Percentiles rank a stretch among this genome's conserved stretches.
Evolutionary conservation across 768 basidiomycete genomes (phyloP).

Genomic region (Termitomyces sp.): DNA sequence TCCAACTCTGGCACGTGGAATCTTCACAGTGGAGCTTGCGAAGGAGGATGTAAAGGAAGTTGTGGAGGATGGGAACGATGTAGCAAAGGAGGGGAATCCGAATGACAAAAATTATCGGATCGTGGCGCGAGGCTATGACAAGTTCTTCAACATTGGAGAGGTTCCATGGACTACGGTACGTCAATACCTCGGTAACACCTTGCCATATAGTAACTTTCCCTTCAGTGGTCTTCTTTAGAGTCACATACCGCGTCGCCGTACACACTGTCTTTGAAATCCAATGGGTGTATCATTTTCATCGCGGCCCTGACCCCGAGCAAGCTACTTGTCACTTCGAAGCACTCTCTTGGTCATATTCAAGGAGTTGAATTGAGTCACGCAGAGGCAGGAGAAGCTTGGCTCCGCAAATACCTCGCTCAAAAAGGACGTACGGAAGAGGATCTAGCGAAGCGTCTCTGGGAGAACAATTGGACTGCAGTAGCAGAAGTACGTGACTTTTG

Average conservation of each 20-base stretch:
- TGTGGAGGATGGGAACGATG: conserved; percentile 14
- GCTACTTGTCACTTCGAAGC: conserved; percentile 88
- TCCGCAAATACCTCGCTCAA: conserved; percentile 57
- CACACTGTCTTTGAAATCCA: conserved; percentile 86
- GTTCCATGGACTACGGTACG: conserved; percentile 92
- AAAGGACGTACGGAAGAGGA: conserved; percentile 67
- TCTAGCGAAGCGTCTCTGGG: conserved; percentile 72
- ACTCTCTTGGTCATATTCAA: conserved; percentile 64
- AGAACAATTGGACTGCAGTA: conserved; percentile 82
- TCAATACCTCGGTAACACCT: not conserved
- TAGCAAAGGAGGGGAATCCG: not conserved
- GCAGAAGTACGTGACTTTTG: conserved; percentile 62
- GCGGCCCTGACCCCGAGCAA: conserved; percentile 72
- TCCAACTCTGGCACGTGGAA: conserved; percentile 89
- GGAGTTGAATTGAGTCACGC: conserved; percentile 60
- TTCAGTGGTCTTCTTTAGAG: conserved; percentile 73
- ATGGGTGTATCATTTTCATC: conserved; percentile 96
- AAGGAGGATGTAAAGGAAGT: conserved; percentile 15
- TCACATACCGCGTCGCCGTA: conserved; percentile 72
- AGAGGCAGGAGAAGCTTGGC: conserved; percentile 79
- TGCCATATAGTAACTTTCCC: conserved; percentile 4
- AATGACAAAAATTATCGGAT: conserved; percentile 46
- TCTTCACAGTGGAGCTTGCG: conserved; percentile 64
- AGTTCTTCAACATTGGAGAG: conserved; percentile 98
- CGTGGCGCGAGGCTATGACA: conserved; percentile 91